A percentile compares a stretch with the other conserved stretches of the same genome.
These are phyloP conservation scores for Suillus fuscotomentosus DNA, from an alignment of 768 basidiomycete genomes.

Conservation along the genomic window DNA sequence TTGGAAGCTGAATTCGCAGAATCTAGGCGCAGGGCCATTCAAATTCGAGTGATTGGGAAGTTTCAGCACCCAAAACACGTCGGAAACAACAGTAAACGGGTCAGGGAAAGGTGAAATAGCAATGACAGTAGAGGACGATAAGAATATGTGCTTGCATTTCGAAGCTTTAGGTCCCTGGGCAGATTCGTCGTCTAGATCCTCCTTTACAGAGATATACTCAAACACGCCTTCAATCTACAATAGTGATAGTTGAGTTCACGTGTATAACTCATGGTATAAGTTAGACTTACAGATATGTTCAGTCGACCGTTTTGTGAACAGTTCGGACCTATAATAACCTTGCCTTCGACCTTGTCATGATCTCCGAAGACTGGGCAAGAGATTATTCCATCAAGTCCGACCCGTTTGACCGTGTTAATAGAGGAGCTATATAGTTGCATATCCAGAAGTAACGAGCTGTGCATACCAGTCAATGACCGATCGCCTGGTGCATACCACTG, in stretches of 20 bases:
- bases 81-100: constrained; percentile 22
- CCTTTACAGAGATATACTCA: constrained; percentile 36
- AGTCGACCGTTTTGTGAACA: constrained; percentile 56
- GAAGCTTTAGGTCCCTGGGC: constrained; percentile 21
- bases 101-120: constrained; percentile 33
- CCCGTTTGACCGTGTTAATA: constrained; percentile 43
- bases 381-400: constrained; percentile 22
- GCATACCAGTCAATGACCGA: constrained; percentile 9
- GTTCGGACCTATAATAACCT: constrained; percentile 53
- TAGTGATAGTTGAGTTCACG: constrained; percentile 3
- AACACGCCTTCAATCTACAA: constrained; percentile 64
- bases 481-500: neutral
- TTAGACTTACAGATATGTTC: constrained; percentile 47
- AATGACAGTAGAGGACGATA: constrained; percentile 44
- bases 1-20: constrained; percentile 52
- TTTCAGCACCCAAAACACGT: constrained; percentile 42
- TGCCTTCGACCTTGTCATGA: constrained; percentile 59
- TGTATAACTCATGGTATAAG: neutral
- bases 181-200: constrained; percentile 18
- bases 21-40: constrained; percentile 26
- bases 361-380: constrained; percentile 55
- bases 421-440: constrained; percentile 62
- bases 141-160: constrained; percentile 45
- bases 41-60: constrained; percentile 45
- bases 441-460: constrained; percentile 54